These are phyloP conservation scores for Zizania palustris DNA, from an alignment of 202 grass and related monocot genomes.

Conservation along the genomic window DNA sequence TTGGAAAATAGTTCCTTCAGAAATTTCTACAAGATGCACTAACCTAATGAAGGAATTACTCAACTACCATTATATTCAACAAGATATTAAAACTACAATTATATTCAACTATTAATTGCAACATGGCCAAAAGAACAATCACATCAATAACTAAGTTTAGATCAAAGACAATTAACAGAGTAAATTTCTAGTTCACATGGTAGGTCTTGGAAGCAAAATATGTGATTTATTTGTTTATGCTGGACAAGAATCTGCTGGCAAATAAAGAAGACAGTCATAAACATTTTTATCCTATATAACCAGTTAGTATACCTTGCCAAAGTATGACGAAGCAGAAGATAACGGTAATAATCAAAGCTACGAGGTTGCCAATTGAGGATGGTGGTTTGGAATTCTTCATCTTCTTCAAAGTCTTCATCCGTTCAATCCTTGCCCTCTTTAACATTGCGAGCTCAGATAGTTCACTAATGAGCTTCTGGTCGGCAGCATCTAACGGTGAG, in stretches of 20 bases:
- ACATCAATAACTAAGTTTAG: not conserved
- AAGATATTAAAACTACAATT: not conserved
- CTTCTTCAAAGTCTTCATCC: conserved; percentile 70
- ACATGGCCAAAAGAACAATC: not conserved
- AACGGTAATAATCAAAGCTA: conserved; percentile 68
- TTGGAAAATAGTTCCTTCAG: not conserved
- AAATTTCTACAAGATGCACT: not conserved
- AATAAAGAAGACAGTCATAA: conserved; percentile 10
- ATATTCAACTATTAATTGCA: not conserved
- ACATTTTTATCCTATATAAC: conserved; percentile 22
- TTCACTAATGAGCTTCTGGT: conserved; percentile 74
- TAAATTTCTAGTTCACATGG: conserved; percentile 9
- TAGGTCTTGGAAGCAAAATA: not conserved
- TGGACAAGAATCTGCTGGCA: not conserved
- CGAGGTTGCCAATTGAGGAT: conserved; percentile 53
- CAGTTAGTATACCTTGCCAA: conserved; percentile 67
- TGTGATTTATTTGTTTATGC: not conserved
- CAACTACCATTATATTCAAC: not conserved
- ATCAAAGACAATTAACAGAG: not conserved
- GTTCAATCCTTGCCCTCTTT: conserved; percentile 71
- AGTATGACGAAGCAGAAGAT: conserved; percentile 80
- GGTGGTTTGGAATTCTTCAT: conserved; percentile 66
- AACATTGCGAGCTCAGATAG: conserved; percentile 64
- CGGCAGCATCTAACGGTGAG: conserved; percentile 54
- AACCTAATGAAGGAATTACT: not conserved